phyloP scores from a whole-genome alignment of 495 filamentous ascomycete species.

The Pyronema domesticum region DNA sequence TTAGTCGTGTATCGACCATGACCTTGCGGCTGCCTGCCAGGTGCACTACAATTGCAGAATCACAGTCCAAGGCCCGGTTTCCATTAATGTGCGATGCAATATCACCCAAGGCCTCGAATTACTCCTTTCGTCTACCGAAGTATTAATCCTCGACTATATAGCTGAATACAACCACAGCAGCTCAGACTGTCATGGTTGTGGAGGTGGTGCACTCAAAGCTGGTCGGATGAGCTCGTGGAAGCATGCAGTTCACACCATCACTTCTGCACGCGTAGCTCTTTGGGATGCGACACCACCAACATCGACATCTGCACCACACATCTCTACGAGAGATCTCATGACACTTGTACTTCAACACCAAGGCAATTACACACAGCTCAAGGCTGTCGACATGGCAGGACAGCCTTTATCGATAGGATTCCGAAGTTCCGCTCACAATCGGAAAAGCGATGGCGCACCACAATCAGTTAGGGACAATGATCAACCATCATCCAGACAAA shows the following conservation, averaged over 20 bases:
- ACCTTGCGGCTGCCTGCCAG: background rate
- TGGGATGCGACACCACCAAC: background rate
- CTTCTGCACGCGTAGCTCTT: background rate
- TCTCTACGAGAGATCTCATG: background rate
- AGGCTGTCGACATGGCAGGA: background rate
- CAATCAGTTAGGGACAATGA: no score
- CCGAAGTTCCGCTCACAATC: background rate
- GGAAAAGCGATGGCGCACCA: no score
- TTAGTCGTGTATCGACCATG: background rate
- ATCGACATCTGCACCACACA: background rate
- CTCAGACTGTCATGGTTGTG: no score
- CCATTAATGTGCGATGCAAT: background rate
- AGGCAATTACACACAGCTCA: background rate
- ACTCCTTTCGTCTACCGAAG: background rate
- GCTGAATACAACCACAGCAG: background rate
- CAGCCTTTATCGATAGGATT: background rate
- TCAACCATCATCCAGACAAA: no score
- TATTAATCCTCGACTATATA: background rate
- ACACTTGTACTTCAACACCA: background rate
- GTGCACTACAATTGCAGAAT: background rate
- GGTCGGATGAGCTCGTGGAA: background rate
- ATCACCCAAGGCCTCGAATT: background rate
- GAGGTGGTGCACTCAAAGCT: background rate
- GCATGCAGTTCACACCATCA: background rate
- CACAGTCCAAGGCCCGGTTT: background rate